Base-by-base conservation (phyloP, 208 protist genomes). In the Endotrypanum monterogeii region DNA sequence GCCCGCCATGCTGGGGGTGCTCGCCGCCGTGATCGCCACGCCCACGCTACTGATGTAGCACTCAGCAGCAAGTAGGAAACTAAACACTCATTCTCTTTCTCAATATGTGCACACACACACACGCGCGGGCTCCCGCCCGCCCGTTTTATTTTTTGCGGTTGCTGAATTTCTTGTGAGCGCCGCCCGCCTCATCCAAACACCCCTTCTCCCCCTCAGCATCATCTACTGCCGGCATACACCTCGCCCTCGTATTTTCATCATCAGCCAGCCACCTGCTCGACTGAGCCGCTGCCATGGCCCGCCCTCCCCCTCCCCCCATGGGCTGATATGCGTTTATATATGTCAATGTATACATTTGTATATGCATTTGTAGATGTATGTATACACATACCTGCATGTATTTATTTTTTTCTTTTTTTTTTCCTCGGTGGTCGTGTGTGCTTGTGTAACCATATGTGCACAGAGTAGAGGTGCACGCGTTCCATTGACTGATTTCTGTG, bases 101-200 rank as follows among this genome's bases (percentile, higher is more conserved):
- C 56, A 30, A 35, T 41, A 67, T 67, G 62, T 67, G 62, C 62
- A 67, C 56, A 61, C 58, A 58, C 46, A 23, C 25, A 60, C 35
- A 35, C 50, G 0, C 66, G 0, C 41, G 8, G 28, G 14, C 55
- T 23, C 23, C 25, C 28, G 6, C 16, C 32, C 65, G 30, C 55
- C 54, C 14, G n/a, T 6, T 20, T 55, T 41, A 18, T 71, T 44
- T 32, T 56, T 54, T 28, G 4, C 46, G n/a, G n/a, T 44, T 9
- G 9, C 50, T 66, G 67, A 7, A 12, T 56, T 20, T 55, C 23
- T n/a, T 1, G 16, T 58, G 16, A 20, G 23, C 11, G 54, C n/a
- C 46, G 71, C 28, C 30, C n/a, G 1, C 20, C 30, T 20, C 51
- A 16, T 5, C 37, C 51, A 35, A 50, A 18, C 23, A 18, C 20